A percentile compares a stretch with the other conserved stretches of the same genome.
These are phyloP conservation scores for Multifurca ochricompacta DNA, from an alignment of 768 basidiomycete species.

Conservation along the genomic window DNA sequence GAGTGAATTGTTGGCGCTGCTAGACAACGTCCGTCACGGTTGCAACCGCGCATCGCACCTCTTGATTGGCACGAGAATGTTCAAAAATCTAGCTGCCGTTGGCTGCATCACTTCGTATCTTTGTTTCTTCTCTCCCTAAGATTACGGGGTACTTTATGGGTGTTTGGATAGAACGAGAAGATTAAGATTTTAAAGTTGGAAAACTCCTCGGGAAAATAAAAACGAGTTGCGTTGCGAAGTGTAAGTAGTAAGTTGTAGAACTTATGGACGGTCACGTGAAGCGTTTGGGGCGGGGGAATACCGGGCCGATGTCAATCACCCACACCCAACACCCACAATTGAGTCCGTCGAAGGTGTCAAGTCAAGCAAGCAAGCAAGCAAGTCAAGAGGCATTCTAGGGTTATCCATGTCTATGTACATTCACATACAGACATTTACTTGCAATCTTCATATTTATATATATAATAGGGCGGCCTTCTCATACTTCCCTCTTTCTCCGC, in stretches of 20 bases:
- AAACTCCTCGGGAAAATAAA: not conserved
- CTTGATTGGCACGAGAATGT: constrained; percentile 93
- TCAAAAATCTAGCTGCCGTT: constrained; percentile 60
- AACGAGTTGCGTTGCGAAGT: not conserved
- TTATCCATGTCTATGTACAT: too few species aligned
- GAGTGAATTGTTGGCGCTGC: constrained; percentile 1
- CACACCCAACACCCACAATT: too few species aligned
- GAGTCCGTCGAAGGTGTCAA: too few species aligned
- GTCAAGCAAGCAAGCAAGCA: too few species aligned
- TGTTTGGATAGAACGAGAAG: not conserved
- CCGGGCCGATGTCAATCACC: too few species aligned
- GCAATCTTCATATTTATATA: too few species aligned
- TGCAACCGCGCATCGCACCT: constrained; percentile 40
- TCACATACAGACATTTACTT: too few species aligned
- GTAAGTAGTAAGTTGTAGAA: too few species aligned
- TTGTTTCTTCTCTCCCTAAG: not conserved
- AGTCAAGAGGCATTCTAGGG: too few species aligned
- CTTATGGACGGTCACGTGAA: too few species aligned
- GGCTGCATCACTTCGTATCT: constrained; percentile 52
- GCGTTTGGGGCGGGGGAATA: too few species aligned
- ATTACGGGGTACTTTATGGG: not conserved
- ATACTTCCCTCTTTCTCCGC: not conserved
- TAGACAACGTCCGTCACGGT: not conserved
- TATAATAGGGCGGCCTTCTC: too few species aligned
- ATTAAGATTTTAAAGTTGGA: not conserved